Evolutionary conservation across 495 filamentous ascomycete genomes (phyloP).

Genomic region (Aspergillus saccharolyticus): DNA sequence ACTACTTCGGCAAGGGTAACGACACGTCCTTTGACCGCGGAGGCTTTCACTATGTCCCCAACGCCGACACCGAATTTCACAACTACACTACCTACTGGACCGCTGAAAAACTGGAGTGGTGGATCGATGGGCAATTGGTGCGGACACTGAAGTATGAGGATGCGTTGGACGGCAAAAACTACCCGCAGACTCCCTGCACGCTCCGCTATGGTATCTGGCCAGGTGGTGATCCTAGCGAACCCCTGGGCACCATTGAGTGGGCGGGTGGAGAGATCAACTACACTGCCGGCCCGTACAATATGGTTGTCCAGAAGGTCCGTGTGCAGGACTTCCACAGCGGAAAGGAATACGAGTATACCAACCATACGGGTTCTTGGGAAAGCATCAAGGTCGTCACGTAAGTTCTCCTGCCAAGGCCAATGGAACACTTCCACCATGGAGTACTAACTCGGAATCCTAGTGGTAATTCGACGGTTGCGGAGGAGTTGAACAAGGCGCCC

Average conservation of each 20-base stretch:
- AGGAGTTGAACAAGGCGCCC: conserved; percentile 27
- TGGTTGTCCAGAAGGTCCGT: conserved; percentile 64
- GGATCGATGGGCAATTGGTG: conserved; percentile 64
- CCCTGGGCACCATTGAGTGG: conserved; percentile 62
- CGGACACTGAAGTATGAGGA: conserved; percentile 59
- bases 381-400: conserved; percentile 66
- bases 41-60: conserved; percentile 53
- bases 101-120: conserved; percentile 70
- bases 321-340: conserved; percentile 66
- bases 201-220: conserved; percentile 84
- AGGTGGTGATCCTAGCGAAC: conserved; percentile 71
- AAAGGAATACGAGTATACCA: conserved; percentile 63
- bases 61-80: conserved; percentile 63
- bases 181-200: conserved; percentile 88
- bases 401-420: conserved; percentile 22
- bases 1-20: conserved; percentile 92
- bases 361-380: conserved; percentile 59
- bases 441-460: conserved; percentile 26
- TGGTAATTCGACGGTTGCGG: conserved; percentile 57
- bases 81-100: conserved; percentile 94
- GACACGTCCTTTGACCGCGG: conserved; percentile 67
- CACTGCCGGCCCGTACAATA: conserved; percentile 66
- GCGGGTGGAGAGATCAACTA: conserved; percentile 76
- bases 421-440: background rate
- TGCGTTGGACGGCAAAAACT: conserved; percentile 57